Base-by-base conservation (phyloP, 306 rosid species). In the Oxytropis ochrocephala region DNA sequence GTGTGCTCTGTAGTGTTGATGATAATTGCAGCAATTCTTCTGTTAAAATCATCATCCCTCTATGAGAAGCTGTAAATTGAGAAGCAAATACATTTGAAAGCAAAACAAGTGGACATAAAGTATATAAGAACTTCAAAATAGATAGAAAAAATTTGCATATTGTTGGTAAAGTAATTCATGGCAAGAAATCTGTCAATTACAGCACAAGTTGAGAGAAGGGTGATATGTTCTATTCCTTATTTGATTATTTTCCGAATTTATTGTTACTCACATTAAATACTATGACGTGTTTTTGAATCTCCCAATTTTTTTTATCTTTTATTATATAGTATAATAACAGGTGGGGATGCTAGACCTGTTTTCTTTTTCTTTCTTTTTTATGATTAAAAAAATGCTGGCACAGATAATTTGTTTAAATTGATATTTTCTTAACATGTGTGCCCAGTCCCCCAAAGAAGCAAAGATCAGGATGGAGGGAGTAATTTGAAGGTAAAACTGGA, bases 1-100 rank as follows among this genome's bases (percentile, higher is more conserved):
- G 57, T 78, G 59, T 90, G 88, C 65, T 82, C 89, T 2, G 69
- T 83, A 6, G 81, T 39, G 19, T 54, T 83, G 83, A 72, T 90
- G 69, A 39, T 82, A 59, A 56, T 82, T 16, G 90, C 77, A 39
- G 84, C 78, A 57, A 55, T 70, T 84, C 47, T 58, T 78, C 74
- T 85, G 9, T 73, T 82, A 73, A 86, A 76, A 81, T 81, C 57
- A 12, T 19, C 52, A 61, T 36, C 65, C 54, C 54, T 30, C 59
- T 73, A 24, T 39, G 43, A 1, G 11, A 52, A 70, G 64, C 47
- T 58, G 55, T 24, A 81, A 53, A 4, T 55, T 49, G 71, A 73
- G 70, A 60, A 66, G 65, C 29, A 81, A 59, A 69, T 35, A 65
- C 73, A 48, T 29, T 50, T 41, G 53, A 50, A 72, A 78, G 65